Evolutionary conservation across 805 yeast genomes (phyloP).

Genomic region (Teunomyces aglyptinius): DNA sequence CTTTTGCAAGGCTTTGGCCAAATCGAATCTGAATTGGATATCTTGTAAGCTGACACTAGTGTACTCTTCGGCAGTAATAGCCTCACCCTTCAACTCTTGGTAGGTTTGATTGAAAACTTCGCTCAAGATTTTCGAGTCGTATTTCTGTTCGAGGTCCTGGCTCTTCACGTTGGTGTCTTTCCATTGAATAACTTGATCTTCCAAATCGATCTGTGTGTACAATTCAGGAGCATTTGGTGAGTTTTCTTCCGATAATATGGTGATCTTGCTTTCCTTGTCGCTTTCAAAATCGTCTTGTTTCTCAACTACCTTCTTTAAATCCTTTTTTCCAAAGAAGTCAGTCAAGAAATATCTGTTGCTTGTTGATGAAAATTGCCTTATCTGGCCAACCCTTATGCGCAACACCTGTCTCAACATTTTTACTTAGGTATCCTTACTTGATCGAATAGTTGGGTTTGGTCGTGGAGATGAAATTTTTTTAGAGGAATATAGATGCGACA

Average conservation of each 20-base stretch:
- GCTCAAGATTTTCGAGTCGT: constrained; percentile 22
- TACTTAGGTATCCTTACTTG: neutral
- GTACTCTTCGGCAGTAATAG: constrained; percentile 12
- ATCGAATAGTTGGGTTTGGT: neutral
- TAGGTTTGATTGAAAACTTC: constrained; percentile 26
- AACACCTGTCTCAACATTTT: constrained; percentile 3
- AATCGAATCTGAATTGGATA: constrained; percentile 47
- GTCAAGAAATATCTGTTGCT: neutral
- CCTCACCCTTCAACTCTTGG: constrained; percentile 17
- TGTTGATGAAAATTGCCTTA: neutral
- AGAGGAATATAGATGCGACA: neutral
- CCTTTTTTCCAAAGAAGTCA: constrained; percentile 33
- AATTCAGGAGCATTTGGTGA: constrained; percentile 30
- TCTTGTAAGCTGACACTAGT: constrained; percentile 31
- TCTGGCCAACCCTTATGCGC: constrained; percentile 1
- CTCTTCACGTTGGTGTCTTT: constrained; percentile 23
- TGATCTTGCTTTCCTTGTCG: constrained; percentile 31
- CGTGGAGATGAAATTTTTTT: constrained; percentile 2
- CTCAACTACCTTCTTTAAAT: constrained; percentile 31
- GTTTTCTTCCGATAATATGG: constrained; percentile 34
- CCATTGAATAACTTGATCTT: constrained; percentile 36
- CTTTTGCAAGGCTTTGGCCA: constrained; percentile 48
- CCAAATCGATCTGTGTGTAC: constrained; percentile 29
- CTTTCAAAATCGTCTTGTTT: constrained; percentile 39
- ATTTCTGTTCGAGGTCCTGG: constrained; percentile 28